Base-by-base conservation (phyloP, 148 eudicot species). In the Arctostaphylos glauca region DNA sequence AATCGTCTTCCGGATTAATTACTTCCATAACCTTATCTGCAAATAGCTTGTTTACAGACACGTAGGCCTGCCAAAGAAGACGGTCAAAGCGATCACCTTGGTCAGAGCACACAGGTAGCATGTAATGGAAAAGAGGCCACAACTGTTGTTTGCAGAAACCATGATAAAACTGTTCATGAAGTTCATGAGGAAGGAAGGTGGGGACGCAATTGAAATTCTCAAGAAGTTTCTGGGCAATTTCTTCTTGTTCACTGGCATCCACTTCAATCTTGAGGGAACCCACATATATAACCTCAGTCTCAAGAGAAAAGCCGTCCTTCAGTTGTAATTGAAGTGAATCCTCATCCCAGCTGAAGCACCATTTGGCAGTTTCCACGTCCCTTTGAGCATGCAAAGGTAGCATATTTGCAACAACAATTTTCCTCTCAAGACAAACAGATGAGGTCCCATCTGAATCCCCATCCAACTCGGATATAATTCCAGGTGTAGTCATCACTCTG, bases 91-190 rank as follows among this genome's bases (percentile, higher is more conserved):
- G 94, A 67, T 90, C 93, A 44, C 93, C 94, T 80, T 93, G 93
- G 81, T 92, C 93, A 6, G 94, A 88, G 79, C 91, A 92, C 84
- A 92, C 82, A 56, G 97, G 97, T 48, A 93, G 85, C 97, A 93
- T 93, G 85, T 93, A 93, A 85, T 93, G 97, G 71, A 93, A 93
- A 81, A 92, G 93, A 14, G 97, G 97, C 97, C 97, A 92, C 79
- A 93, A 62, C 58, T 90, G 93, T 72, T 92, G 94, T 89, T 93
- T 93, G 79, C 94, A 93, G 82, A 86, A 93, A 44, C 94, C 97
- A 81, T 91, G 81, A 86, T 89, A 93, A 80, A 85, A 92, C 55
- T 84, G 89, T 74, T 83, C 79, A 80, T 85, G 89, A 14, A 93
- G 87, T 67, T 90, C 93, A 43, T 3, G 83, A 16, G 94, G 90